phyloP scores from a whole-genome alignment of 805 yeast species.

The Starmera caribaea region DNA sequence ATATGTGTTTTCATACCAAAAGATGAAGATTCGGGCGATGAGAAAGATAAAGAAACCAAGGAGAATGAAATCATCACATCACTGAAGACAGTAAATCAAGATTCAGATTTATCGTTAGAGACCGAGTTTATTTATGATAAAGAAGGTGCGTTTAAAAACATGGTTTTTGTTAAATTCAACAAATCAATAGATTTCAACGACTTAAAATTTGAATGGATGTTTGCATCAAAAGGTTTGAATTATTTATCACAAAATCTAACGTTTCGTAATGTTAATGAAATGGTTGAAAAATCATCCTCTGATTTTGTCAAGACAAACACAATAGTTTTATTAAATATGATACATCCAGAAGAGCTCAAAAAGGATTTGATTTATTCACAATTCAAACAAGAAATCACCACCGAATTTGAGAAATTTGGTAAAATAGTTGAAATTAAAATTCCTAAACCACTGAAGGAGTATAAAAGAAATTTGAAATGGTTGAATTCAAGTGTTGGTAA shows the following conservation, averaged over 20 bases:
- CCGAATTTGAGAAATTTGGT: conserved; percentile 43
- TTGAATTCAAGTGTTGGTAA: conserved; percentile 57
- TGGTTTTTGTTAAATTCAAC: conserved; percentile 43
- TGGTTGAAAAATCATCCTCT: conserved; percentile 5
- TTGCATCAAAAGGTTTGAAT: conserved; percentile 27
- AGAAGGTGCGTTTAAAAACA: conserved; percentile 42
- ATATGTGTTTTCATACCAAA: no score
- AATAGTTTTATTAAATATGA: conserved; percentile 54
- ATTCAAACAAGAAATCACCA: conserved; percentile 39
- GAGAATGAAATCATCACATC: no score
- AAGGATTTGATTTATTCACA: conserved; percentile 39
- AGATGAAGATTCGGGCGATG: conserved; percentile 26
- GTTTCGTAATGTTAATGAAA: conserved; percentile 14
- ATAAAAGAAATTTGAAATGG: conserved; percentile 34
- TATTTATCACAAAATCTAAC: conserved; percentile 11
- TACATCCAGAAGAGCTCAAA: conserved; percentile 54
- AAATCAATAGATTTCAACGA: background rate
- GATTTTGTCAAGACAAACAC: conserved; percentile 29
- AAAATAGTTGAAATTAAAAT: conserved; percentile 43
- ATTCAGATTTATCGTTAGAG: no score
- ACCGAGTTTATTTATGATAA: conserved; percentile 36
- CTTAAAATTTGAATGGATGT: conserved; percentile 21
- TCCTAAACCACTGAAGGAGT: conserved; percentile 42
- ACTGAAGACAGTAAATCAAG: no score
- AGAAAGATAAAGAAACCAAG: conserved; percentile 21